Conservation (phyloP, 2,329 filamentous ascomycete species). For the Aspergillus texensis region DNA sequence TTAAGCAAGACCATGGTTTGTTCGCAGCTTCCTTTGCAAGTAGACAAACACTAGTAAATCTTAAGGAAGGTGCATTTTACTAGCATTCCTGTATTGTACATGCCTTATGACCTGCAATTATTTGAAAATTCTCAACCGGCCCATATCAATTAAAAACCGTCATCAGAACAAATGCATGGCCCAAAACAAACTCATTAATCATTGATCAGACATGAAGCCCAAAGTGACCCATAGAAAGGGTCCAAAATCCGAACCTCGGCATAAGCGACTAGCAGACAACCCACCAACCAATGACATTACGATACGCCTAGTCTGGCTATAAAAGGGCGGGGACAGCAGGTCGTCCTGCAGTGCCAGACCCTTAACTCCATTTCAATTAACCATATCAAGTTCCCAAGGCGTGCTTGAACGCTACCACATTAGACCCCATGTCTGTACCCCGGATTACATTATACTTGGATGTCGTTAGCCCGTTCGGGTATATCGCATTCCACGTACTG, state of each 20-base stretch:
- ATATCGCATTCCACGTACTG: conserved; percentile 60
- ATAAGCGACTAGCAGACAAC: not conserved
- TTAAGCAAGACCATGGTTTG: not conserved
- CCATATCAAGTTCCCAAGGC: not conserved
- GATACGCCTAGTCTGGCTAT: not conserved
- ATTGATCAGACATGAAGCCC: not conserved
- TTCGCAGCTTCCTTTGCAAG: not conserved
- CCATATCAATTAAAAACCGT: not conserved
- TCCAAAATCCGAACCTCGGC: not conserved
- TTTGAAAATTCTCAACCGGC: not conserved
- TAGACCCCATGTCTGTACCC: conserved; percentile 45
- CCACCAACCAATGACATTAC: not conserved
- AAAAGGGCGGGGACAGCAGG: conserved; percentile 4
- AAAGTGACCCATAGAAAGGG: not conserved
- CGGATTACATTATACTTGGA: conserved; percentile 62
- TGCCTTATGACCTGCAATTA: not conserved
- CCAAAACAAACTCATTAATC: not conserved
- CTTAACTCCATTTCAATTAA: not conserved
- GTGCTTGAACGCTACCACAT: not conserved
- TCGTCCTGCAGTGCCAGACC: not conserved
- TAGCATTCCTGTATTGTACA: no score
- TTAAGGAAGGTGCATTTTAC: not conserved
- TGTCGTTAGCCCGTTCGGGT: conserved; percentile 63
- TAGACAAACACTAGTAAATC: not conserved
- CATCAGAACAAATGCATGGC: not conserved